Evolutionary conservation across 176 grass and related monocot genomes (phyloP), one percentile per base, ranked within the genome.

Genomic region (Miscanthus lutarioriparius): DNA sequence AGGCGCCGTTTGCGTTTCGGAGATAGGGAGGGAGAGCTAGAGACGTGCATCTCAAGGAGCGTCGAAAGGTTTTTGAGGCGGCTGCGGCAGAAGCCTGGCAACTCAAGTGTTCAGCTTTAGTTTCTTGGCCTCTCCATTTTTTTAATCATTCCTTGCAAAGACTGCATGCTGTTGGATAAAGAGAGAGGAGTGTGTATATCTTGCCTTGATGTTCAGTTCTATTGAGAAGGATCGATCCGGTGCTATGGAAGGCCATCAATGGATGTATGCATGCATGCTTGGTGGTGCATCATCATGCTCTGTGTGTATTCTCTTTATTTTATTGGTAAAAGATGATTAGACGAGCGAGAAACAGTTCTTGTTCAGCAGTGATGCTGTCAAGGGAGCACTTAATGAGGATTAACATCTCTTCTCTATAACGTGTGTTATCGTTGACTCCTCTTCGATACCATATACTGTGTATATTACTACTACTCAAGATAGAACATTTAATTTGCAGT

Each of bases 21-120:
- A 51, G 41, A 26, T 73, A 82, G 54, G 12, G 0, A 61, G 56
- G 56, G 56, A 23, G 36, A 3, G 44, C n/a, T n/a, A 66, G 86
- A 86, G 80, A 68, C 85, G 76, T 89, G 77, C 84, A 83, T 41
- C 64, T 83, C n/a, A 83, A 90, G 84, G 59, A 79, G 89, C 72
- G 75, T 84, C 19, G 67, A 81, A 61, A 86, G 72, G 76, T 67
- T 80, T 69, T 89, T 28, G 81, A 74, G 87, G 84, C 81, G 64
- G 87, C 87, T 84, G 86, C 84, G 41, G 78, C 66, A 32, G 68
- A 90, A 87, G 75, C 68, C 67, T 79, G 75, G 11, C 85, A 84
- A 83, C 80, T 75, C 73, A 90, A 80, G 61, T 80, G 69, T 8
- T 69, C 72, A 48, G 80, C 69, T 87, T 56, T 58, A n/a, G 2